Base-by-base conservation (phyloP, 345 rosid genomes). In the Capsella bursapastoris region DNA sequence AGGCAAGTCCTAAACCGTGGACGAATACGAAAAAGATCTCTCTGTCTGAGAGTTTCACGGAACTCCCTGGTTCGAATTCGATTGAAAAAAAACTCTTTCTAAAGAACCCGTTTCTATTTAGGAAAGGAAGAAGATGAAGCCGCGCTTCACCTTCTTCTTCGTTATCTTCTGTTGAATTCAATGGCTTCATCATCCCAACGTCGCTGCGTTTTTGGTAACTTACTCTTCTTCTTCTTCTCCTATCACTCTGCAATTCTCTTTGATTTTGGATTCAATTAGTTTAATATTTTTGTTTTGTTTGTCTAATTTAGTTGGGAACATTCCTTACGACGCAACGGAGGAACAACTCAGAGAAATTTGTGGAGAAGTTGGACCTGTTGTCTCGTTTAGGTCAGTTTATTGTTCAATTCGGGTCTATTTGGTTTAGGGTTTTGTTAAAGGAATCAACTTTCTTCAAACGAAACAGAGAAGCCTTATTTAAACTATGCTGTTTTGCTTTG, bases 261-360 rank as follows among this genome's bases (percentile, higher is more conserved):
- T 73, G 10, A 35, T 15, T 44, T 52, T 79, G 28, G 59, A 16
- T 66, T 31, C 25, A 13, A 14, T 29, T 53, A 14, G 58, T 7
- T 59, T 2, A 5, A 25, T 27, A 1, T 9, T 3, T 5, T 29
- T 71, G 8, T 48, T 51, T 71, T 35, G 10, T 2, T 55, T 44
- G 9, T 32, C 31, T 66, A 15, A 64, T 63, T 43, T 88, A 95
- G 99, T 95, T 84, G 99, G 99, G 75, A 95, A 95, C 73, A 95
- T 95, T 81, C 99, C 99, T 4, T 95, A 92, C 82, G 99, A 92
- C 82, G 96, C 92, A 16, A 90, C 99, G 7, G 99, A 95, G 81
- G 98, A 95, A 72, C 97, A 95, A 79, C 93, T 95, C n/a, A 89
- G 87, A 68, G 98, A 95, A 64, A 90, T 95, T 73, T 92, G 97